Evolutionary conservation across 2,329 filamentous ascomycete genomes (phyloP).

Genomic region (Alternaria hordeiaustralica): DNA sequence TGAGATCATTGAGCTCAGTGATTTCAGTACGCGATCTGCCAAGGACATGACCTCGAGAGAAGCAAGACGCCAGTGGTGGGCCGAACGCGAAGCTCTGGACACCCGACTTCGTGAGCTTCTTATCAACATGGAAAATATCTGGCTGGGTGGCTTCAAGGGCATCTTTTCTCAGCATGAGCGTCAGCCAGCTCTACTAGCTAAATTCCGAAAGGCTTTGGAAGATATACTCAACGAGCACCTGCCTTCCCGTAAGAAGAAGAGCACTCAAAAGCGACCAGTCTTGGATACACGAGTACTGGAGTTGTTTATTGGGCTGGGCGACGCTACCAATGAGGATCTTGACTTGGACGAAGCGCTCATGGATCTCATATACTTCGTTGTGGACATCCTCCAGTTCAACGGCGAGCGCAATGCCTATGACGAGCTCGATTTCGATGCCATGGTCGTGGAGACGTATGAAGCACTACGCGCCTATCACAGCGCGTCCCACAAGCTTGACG

Average conservation of each 20-base stretch:
- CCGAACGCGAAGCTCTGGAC: conserved; percentile 81
- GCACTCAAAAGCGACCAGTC: conserved; percentile 55
- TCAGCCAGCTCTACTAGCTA: conserved; percentile 69
- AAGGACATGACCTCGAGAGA: conserved; percentile 76
- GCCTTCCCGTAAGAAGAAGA: conserved; percentile 76
- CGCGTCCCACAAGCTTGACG: conserved; percentile 47
- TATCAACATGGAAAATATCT: conserved; percentile 85
- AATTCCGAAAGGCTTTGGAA: conserved; percentile 80
- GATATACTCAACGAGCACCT: conserved; percentile 82
- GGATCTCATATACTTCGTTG: conserved; percentile 92
- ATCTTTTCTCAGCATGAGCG: conserved; percentile 81
- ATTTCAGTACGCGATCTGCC: conserved; percentile 78
- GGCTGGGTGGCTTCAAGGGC: conserved; percentile 93
- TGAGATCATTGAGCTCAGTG: conserved; percentile 82
- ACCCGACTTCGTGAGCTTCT: conserved; percentile 77
- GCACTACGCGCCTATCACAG: conserved; percentile 80
- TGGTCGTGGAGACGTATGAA: conserved; percentile 87
- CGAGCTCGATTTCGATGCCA: conserved; percentile 92
- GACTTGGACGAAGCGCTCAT: conserved; percentile 90
- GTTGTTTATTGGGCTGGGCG: conserved; percentile 84
- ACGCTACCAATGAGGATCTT: conserved; percentile 68
- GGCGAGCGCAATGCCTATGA: conserved; percentile 97
- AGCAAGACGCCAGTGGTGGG: conserved; percentile 87
- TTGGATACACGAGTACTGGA: conserved; percentile 77
- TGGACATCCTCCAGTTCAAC: conserved; percentile 95